Evolutionary conservation across 768 basidiomycete species (phyloP).

Genomic region (Hygrophorus pudorinus): DNA sequence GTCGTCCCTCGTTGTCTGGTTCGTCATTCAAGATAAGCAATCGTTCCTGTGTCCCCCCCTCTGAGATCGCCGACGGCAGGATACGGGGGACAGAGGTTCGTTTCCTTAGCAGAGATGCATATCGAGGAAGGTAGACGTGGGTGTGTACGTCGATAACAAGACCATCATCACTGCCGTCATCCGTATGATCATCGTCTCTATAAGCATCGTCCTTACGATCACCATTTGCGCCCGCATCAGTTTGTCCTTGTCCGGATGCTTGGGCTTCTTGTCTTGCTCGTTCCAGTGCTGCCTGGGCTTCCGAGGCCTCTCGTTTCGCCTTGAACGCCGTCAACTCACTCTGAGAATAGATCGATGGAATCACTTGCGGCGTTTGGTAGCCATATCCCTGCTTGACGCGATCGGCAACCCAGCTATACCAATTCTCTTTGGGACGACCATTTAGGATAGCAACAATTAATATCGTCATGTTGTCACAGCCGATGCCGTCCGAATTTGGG

Average conservation of each 20-base stretch:
- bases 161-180: too few species aligned
- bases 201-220: too few species aligned
- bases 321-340: constrained; percentile 55
- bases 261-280: constrained; percentile 11
- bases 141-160: constrained; percentile 64
- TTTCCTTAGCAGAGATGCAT: constrained; percentile 57
- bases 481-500: constrained; percentile 88
- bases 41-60: constrained; percentile 51
- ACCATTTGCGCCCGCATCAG: too few species aligned
- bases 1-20: constrained; percentile 21
- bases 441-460: constrained; percentile 82
- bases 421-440: constrained; percentile 82
- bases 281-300: constrained; percentile 38
- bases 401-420: constrained; percentile 83
- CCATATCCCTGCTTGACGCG: constrained; percentile 72
- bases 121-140: constrained; percentile 77
- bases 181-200: too few species aligned
- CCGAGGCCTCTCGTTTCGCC: constrained; percentile 48
- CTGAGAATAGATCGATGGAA: constrained; percentile 69
- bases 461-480: constrained; percentile 99
- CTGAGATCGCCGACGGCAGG: constrained; percentile 32
- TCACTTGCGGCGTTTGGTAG: constrained; percentile 64
- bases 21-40: constrained; percentile 73
- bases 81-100: constrained; percentile 61
- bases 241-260: too few species aligned